Evolutionary conservation across 2,329 filamentous ascomycete species (phyloP), one percentile per base, ranked within the genome.

Genomic region (Sarocladiaceae sp.): DNA sequence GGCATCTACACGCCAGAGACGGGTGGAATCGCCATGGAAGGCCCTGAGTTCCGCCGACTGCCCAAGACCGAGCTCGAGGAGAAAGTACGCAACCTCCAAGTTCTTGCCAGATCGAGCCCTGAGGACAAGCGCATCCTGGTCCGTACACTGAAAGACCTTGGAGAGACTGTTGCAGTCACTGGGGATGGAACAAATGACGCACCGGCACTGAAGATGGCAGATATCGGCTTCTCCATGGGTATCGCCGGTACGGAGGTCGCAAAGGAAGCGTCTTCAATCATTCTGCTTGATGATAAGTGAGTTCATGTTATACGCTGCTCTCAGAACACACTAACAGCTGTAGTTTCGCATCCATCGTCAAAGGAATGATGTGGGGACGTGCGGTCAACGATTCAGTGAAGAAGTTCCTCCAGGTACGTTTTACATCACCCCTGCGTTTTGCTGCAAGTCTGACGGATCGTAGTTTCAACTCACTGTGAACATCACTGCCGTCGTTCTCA

Each of bases 61-160:
- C 72, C 69, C 9, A 70, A 80, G 29, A 64, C 67, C 4, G 72
- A 82, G 49, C 79, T 84, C 68, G 72, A 78, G 49, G 58, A 70
- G 42, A 64, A 73, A 1, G 66, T 85, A 12, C 78, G 79, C 0
- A 68, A 68, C 6, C 69, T 85, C 2, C 76, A 82, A 52, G 79
- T 84, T 2, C 64, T 84, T 15, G 81, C 80, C 32, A 74, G 80
- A 4, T 83, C 80, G 1, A 82, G 78, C 2, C 80, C 80, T 0
- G 79, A 83, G 49, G 80, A 84, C 53, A 84, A 84, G 62, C 70
- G 72, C 1, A 77, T 83, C 44, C 62, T 85, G 5, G 79, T 83
- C 3, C 68, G 70, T 4, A 73, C 72, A 12, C 69, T 84, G 16
- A 82, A 82, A 61, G 61, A 68, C n/a, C 70, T 80, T 13, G 78